phyloP scores from a whole-genome alignment of 108 stramenopile species.

The Poteriospumella lacustris region DNA sequence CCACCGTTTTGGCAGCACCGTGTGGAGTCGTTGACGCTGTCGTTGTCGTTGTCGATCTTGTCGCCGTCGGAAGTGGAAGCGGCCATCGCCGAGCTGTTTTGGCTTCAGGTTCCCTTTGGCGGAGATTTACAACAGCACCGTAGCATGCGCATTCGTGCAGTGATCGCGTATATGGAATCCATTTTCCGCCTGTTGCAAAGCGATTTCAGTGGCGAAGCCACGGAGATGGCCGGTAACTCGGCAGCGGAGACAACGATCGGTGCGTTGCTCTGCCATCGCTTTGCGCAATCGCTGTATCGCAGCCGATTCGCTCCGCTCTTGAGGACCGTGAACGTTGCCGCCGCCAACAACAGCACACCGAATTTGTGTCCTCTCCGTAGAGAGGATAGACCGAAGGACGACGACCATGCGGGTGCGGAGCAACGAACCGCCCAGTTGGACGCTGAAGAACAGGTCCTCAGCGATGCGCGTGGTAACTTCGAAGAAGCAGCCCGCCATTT shows the following conservation, averaged over 20 bases:
- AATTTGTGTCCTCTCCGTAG: background rate
- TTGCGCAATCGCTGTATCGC: background rate
- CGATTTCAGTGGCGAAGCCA: background rate
- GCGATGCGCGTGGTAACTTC: background rate
- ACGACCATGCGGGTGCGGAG: no score
- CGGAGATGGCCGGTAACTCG: background rate
- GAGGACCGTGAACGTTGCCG: background rate
- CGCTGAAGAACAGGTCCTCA: background rate
- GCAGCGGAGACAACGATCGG: background rate
- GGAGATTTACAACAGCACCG: background rate
- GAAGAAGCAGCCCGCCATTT: background rate
- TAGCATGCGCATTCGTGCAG: background rate
- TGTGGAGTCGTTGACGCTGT: background rate
- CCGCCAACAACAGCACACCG: background rate
- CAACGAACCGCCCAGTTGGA: background rate
- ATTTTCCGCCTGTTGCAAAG: background rate
- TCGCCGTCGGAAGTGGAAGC: background rate
- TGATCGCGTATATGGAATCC: background rate
- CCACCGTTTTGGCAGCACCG: slow-evolving; percentile 11
- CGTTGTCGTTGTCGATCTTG: background rate
- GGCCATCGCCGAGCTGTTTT: background rate
- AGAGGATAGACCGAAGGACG: background rate
- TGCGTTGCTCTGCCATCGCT: background rate
- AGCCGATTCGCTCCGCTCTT: background rate
- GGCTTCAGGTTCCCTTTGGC: background rate